Conservation (phyloP, 2,329 filamentous ascomycete species). For the Colletotrichum chlorophyti region DNA sequence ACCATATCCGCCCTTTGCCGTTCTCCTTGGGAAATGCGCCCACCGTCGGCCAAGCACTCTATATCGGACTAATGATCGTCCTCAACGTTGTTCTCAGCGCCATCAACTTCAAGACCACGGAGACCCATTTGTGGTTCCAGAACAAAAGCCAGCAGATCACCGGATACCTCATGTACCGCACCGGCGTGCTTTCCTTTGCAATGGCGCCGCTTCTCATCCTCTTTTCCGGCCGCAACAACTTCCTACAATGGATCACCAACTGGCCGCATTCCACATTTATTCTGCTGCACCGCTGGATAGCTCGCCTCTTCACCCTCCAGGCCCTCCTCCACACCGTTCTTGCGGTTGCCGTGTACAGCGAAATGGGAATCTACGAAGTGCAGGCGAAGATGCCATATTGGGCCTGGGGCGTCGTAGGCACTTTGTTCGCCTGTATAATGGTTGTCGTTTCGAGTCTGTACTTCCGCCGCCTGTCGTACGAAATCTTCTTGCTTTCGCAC, state of each 20-base stretch:
- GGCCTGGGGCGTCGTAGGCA: conserved; percentile 49
- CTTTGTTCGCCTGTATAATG: conserved; percentile 39
- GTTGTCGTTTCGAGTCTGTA: conserved; percentile 37
- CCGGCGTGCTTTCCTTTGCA: conserved; percentile 42
- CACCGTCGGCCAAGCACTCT: conserved; percentile 42
- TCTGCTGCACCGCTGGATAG: conserved; percentile 52
- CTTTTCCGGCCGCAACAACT: conserved; percentile 47
- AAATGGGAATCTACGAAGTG: conserved; percentile 34
- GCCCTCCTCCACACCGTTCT: conserved; percentile 47
- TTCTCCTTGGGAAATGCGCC: no score
- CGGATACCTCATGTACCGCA: conserved; percentile 38
- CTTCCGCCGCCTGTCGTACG: conserved; percentile 42
- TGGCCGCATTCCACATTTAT: conserved; percentile 51
- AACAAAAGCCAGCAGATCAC: conserved; percentile 33
- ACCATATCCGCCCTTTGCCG: no score
- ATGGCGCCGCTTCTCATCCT: conserved; percentile 43
- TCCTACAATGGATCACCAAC: conserved; percentile 47
- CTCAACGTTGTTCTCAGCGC: conserved; percentile 38
- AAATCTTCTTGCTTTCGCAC: conserved; percentile 49
- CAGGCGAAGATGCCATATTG: conserved; percentile 41
- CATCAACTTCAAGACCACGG: conserved; percentile 31
- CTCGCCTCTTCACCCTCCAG: conserved; percentile 45
- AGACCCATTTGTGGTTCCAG: conserved; percentile 32
- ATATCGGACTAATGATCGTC: conserved; percentile 39
- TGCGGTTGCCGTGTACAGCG: conserved; percentile 36